These are phyloP conservation scores for Penicillium sp. DNA, from an alignment of 2,329 filamentous ascomycete species.

Conservation along the genomic window DNA sequence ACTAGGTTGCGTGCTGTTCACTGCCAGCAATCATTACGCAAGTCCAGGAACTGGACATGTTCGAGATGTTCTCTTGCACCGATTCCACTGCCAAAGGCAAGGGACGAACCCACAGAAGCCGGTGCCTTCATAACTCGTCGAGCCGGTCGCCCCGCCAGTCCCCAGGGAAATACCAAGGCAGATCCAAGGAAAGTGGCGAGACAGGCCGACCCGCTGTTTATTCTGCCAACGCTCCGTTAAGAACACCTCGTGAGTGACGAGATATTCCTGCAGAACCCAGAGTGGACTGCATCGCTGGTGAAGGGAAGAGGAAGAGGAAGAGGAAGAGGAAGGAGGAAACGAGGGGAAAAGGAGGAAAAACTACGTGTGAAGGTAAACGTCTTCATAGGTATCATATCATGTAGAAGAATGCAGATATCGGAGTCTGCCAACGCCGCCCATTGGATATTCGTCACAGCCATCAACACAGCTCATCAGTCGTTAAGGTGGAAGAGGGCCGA, in stretches of 20 bases:
- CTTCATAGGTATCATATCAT: slow-evolving; percentile 31
- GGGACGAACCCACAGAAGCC: slow-evolving; percentile 33
- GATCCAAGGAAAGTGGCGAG: slow-evolving; percentile 23
- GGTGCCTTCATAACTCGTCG: slow-evolving; percentile 43
- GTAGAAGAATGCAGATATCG: slow-evolving; percentile 19
- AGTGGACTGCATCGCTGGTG: slow-evolving; percentile 74
- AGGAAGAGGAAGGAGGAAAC: slow-evolving; percentile 7
- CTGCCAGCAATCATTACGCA: slow-evolving; percentile 5
- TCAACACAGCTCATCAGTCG: slow-evolving; percentile 42
- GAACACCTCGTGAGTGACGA: slow-evolving; percentile 67
- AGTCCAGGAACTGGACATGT: slow-evolving; percentile 35
- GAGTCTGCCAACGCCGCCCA: slow-evolving; percentile 27
- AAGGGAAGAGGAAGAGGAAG: slow-evolving; percentile 16
- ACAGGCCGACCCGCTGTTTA: slow-evolving; percentile 32
- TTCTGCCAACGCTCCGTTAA: slow-evolving; percentile 86
- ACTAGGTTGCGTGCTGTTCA: background rate
- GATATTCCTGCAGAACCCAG: slow-evolving; percentile 72
- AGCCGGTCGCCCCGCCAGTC: background rate
- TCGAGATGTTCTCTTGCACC: slow-evolving; percentile 47
- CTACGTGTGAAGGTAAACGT: slow-evolving; percentile 9
- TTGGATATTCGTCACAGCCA: slow-evolving; percentile 24
- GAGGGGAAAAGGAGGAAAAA: slow-evolving; percentile 1
- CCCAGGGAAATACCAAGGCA: slow-evolving; percentile 11
- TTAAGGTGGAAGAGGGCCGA: slow-evolving; percentile 67
- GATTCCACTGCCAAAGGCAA: slow-evolving; percentile 35